Conservation (phyloP, 345 rosid species). For the Clarkia xantiana region DNA sequence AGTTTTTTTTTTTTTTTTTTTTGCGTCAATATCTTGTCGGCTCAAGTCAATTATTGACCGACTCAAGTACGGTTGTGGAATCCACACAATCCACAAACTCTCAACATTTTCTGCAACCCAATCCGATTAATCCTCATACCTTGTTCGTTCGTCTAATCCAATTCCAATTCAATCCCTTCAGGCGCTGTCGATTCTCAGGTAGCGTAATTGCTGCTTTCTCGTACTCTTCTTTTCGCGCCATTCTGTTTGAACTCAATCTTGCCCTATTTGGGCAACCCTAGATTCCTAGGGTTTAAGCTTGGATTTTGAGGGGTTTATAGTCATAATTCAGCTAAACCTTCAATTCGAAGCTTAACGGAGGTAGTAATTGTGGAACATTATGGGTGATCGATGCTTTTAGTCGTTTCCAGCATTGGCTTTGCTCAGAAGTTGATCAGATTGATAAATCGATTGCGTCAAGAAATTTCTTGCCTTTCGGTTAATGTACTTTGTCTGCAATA, state of each 20-base stretch:
- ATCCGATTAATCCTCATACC: not conserved
- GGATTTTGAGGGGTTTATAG: conserved; percentile 1
- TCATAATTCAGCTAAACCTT: too few relatives aligned
- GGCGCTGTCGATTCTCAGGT: not conserved
- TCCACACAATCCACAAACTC: conserved; percentile 2
- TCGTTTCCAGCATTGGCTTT: too few relatives aligned
- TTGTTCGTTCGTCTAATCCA: not conserved
- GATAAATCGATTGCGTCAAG: too few relatives aligned
- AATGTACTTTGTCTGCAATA: not conserved
- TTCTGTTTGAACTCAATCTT: conserved; percentile 1
- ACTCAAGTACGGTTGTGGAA: not conserved
- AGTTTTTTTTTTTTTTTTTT: too few relatives aligned
- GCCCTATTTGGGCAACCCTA: conserved; percentile 6
- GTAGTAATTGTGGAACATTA: too few relatives aligned
- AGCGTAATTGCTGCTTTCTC: not conserved
- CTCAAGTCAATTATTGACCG: conserved; percentile 1
- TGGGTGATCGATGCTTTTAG: too few relatives aligned
- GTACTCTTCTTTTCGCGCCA: conserved; percentile 9
- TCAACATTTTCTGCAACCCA: not conserved
- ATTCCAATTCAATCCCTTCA: not conserved
- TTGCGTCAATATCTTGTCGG: not conserved
- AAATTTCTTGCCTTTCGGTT: not conserved
- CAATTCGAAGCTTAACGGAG: too few relatives aligned
- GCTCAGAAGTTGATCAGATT: too few relatives aligned
- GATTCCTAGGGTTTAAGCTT: conserved; percentile 18